phyloP scores from a whole-genome alignment of 768 basidiomycete species.

The Polyporus arcularius region DNA sequence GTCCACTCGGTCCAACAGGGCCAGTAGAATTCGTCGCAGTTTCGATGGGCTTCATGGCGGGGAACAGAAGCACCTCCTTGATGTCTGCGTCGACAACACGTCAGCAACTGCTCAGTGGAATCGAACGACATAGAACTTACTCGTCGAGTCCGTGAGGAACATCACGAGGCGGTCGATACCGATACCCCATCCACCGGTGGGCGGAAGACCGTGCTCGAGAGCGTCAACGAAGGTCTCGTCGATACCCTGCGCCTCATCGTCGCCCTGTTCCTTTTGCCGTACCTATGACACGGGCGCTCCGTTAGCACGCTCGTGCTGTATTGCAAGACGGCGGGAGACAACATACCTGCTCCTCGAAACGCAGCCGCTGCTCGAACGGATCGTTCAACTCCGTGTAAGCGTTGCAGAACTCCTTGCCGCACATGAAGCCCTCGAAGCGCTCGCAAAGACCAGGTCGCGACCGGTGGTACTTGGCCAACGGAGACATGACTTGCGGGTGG shows the following conservation, averaged over 20 bases:
- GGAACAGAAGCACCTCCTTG: constrained; percentile 96
- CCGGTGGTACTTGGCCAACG: constrained; percentile 97
- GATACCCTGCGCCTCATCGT: constrained; percentile 96
- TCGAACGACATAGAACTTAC: constrained; percentile 44
- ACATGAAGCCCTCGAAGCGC: constrained; percentile 98
- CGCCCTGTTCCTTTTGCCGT: constrained; percentile 93
- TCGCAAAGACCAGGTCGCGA: constrained; percentile 97
- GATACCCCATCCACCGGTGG: constrained; percentile 96
- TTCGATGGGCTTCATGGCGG: constrained; percentile 91
- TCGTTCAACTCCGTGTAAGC: constrained; percentile 99
- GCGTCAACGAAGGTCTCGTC: constrained; percentile 97
- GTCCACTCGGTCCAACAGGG: constrained; percentile 32
- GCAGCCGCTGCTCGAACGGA: constrained; percentile 91
- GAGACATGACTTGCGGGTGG: constrained; percentile 99
- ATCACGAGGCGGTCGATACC: constrained; percentile 96
- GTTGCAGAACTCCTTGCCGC: constrained; percentile 97
- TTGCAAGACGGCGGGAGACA: neutral
- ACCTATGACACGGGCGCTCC: constrained; percentile 39
- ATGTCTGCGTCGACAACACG: constrained; percentile 57
- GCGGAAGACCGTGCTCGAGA: constrained; percentile 97
- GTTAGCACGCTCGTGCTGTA: neutral
- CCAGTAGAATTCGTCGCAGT: constrained; percentile 39
- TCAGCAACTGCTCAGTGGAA: constrained; percentile 13
- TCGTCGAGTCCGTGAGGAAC: constrained; percentile 97
- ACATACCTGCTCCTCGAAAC: constrained; percentile 90